Percentiles rank a stretch among this genome's conserved stretches.
Evolutionary conservation across 257 asterid genomes (phyloP).

Genomic region (Mentha longifolia): DNA sequence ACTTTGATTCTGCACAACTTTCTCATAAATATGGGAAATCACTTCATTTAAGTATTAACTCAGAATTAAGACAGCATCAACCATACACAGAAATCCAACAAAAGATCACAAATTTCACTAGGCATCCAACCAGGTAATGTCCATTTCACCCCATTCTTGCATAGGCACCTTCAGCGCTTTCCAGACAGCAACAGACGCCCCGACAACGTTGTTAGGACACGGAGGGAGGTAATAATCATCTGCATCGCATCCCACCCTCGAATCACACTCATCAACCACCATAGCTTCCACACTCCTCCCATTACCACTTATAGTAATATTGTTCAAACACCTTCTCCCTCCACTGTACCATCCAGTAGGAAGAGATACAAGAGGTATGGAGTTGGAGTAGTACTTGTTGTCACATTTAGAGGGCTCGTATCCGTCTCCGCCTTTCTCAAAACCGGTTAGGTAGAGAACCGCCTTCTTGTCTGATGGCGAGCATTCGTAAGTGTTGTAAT

Average conservation of each 20-base stretch:
- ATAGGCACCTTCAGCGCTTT: constrained; percentile 39
- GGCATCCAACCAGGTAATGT: constrained; percentile 50
- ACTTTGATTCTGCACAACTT: no score
- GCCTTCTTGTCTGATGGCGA: constrained; percentile 46
- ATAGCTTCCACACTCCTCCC: constrained; percentile 45
- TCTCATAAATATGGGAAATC: not conserved
- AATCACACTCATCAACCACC: constrained; percentile 64
- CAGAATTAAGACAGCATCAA: not conserved
- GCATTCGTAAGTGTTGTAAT: constrained; percentile 37
- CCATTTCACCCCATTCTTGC: constrained; percentile 43
- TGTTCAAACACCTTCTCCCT: constrained; percentile 40
- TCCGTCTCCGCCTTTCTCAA: constrained; percentile 49
- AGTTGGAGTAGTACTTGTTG: constrained; percentile 42
- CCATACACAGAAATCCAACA: not conserved
- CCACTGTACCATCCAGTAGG: constrained; percentile 50
- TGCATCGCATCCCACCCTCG: constrained; percentile 50
- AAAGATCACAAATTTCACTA: constrained; percentile 11
- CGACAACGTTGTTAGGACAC: constrained; percentile 49
- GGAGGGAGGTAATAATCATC: constrained; percentile 54
- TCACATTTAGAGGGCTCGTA: constrained; percentile 49
- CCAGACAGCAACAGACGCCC: constrained; percentile 47
- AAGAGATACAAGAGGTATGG: constrained; percentile 47
- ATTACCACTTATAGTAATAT: constrained; percentile 41
- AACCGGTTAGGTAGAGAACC: constrained; percentile 43
- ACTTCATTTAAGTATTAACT: not conserved